A percentile compares a stretch with the other conserved stretches of the same genome.
phyloP scores from a whole-genome alignment of 148 eudicot species.

The Spergularia marina region DNA sequence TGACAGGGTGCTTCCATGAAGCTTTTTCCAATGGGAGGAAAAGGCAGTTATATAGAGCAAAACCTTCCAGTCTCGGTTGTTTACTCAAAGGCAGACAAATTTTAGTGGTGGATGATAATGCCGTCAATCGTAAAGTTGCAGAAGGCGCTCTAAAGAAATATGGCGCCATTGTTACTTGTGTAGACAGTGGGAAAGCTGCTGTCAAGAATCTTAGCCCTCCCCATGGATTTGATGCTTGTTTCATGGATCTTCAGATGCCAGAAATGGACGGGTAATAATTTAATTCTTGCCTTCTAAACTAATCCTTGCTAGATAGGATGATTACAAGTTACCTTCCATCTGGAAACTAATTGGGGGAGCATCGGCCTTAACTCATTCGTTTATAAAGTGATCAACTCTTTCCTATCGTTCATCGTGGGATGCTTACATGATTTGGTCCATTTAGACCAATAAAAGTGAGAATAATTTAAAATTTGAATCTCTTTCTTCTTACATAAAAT shows the following conservation, averaged over 20 bases:
- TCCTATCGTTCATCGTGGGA: too few relatives aligned
- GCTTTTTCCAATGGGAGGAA: constrained; percentile 52
- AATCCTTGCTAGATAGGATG: neutral
- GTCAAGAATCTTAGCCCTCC: constrained; percentile 49
- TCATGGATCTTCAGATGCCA: constrained; percentile 88
- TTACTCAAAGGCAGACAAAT: constrained; percentile 53
- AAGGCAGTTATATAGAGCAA: constrained; percentile 33
- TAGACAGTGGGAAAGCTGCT: constrained; percentile 53
- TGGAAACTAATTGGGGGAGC: too few relatives aligned
- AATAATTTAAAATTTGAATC: too few relatives aligned
- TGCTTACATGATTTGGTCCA: too few relatives aligned
- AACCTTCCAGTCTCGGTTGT: constrained; percentile 41
- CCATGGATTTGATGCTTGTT: constrained; percentile 66
- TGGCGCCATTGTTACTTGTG: constrained; percentile 63
- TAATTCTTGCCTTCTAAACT: neutral
- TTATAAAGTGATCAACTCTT: too few relatives aligned
- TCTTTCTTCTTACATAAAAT: too few relatives aligned
- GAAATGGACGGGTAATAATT: constrained; percentile 70
- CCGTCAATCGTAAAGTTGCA: constrained; percentile 68
- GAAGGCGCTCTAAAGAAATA: constrained; percentile 73
- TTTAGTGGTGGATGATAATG: constrained; percentile 76
- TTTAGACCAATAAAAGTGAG: too few relatives aligned
- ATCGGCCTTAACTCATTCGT: too few relatives aligned
- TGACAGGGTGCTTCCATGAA: constrained; percentile 59
- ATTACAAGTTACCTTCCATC: neutral